These are phyloP conservation scores for Myxozyma udenii DNA, from an alignment of 805 yeast genomes.

Conservation along the genomic window DNA sequence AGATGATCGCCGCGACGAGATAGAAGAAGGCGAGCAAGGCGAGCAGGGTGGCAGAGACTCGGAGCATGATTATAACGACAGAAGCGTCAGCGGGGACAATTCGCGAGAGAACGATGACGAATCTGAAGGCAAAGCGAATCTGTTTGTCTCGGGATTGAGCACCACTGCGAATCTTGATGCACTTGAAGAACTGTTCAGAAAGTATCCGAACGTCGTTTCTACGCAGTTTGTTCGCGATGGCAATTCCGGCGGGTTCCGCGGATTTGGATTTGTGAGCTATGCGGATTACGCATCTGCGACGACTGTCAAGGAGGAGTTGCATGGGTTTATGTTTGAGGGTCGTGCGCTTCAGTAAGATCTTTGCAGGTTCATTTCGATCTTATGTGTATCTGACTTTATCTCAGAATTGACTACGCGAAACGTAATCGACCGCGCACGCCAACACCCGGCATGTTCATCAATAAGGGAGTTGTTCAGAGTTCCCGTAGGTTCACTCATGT, in stretches of 20 bases:
- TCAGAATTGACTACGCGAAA: constrained; percentile 46
- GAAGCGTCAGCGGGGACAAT: too few relatives aligned
- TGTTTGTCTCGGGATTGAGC: constrained; percentile 40
- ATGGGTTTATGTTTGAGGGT: constrained; percentile 44
- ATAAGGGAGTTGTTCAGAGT: neutral
- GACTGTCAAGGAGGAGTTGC: constrained; percentile 46
- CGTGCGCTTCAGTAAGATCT: constrained; percentile 37
- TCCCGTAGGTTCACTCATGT: neutral
- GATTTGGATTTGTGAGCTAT: constrained; percentile 53
- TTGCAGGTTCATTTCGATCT: neutral
- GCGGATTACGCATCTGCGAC: constrained; percentile 45
- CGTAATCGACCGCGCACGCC: constrained; percentile 42
- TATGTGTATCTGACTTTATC: neutral
- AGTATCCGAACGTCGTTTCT: constrained; percentile 34
- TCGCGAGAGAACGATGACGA: too few relatives aligned
- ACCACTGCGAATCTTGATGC: constrained; percentile 34
- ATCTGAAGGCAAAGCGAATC: too few relatives aligned
- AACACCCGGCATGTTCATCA: constrained; percentile 37
- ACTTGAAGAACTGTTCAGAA: constrained; percentile 34
- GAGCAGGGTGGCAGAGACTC: too few relatives aligned
- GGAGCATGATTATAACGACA: too few relatives aligned
- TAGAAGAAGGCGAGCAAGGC: too few relatives aligned
- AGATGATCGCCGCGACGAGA: too few relatives aligned
- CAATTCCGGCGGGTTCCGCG: constrained; percentile 45
- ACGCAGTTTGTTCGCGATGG: constrained; percentile 48